Conservation (phyloP, 306 rosid genomes). For the Begonia peltatifolia region DNA sequence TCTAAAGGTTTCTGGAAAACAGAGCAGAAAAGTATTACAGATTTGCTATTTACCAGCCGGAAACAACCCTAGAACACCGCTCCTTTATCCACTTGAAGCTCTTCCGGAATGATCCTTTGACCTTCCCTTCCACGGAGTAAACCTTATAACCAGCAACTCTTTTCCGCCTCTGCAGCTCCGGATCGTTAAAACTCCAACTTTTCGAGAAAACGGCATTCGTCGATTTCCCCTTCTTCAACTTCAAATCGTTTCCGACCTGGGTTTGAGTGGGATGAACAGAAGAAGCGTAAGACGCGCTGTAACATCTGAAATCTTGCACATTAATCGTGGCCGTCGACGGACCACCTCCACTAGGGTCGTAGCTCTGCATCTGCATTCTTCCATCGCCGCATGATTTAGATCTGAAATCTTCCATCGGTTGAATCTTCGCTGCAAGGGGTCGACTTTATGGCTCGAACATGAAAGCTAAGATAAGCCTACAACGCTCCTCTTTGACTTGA, state of each 20-base stretch:
- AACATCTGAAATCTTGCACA: slow-evolving; percentile 66
- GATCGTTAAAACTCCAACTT: slow-evolving; percentile 68
- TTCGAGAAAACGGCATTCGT: slow-evolving; percentile 44
- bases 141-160: slow-evolving; percentile 92
- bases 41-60: slow-evolving; percentile 35
- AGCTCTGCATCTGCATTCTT: slow-evolving; percentile 50
- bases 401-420: slow-evolving; percentile 33
- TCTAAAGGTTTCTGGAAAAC: too few species aligned
- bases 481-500: too few species aligned
- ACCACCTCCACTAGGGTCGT: slow-evolving; percentile 18
- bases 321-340: slow-evolving; percentile 16
- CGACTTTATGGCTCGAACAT: not conserved
- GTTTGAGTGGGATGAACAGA: slow-evolving; percentile 37
- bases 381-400: slow-evolving; percentile 64
- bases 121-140: slow-evolving; percentile 76
- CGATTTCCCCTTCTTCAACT: slow-evolving; percentile 76
- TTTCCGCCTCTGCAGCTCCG: slow-evolving; percentile 85
- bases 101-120: slow-evolving; percentile 69
- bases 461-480: too few species aligned
- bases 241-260: slow-evolving; percentile 29
- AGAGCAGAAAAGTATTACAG: too few species aligned
- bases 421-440: too few species aligned
- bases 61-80: slow-evolving; percentile 51
- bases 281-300: slow-evolving; percentile 80
- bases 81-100: slow-evolving; percentile 84